Base-by-base conservation (phyloP, 73 alveolate species). In the Tetrahymena thermophila region DNA sequence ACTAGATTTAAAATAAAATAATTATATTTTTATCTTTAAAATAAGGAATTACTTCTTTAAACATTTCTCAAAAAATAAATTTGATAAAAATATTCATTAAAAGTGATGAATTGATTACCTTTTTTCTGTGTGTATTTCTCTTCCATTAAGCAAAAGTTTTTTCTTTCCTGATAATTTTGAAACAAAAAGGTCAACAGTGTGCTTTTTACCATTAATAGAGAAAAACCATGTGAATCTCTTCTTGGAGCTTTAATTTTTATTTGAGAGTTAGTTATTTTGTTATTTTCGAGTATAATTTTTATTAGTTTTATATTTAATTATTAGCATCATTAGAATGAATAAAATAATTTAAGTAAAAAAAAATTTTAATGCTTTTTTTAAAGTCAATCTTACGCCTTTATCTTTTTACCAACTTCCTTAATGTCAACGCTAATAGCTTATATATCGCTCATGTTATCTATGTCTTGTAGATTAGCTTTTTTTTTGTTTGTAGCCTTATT, bases 181-280 rank as follows among this genome's bases (percentile, higher is more conserved):
- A 44, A 95, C 97, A 93, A 97, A 98, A 93, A 98, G 85, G 95
- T 97, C 98, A 84, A 98, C 96, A 17, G 96, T 94, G 93, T 98
- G 98, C 40, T 96, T 97, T 89, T 98, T 97, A 84, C 96, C 98
- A 93, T 98, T 98, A 21, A 98, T 96, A 71, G 96, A 94, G 96
- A 98, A 96, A 35, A 96, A 94, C 99, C 99, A 98, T 38, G 96
- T 93, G 93, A 96, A 98, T 93, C 96, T 93, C 95, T 98, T 97
- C 95, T 98, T 98, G 13, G 99, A 95, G 34, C 96, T 94, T 40
- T 40, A 40, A 25, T 71, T 71, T 71, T 19, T 71, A 19, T 1
- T 43, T 50, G 1, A 50, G 28, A 50, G 6, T 11, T 50, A 50
- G 23, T 50, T 15, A 50, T 5, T 9, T 19, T 11, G 7, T 50